Evolutionary conservation across 331 rosid genomes (phyloP).

Genomic region (Rosa hybrid): DNA sequence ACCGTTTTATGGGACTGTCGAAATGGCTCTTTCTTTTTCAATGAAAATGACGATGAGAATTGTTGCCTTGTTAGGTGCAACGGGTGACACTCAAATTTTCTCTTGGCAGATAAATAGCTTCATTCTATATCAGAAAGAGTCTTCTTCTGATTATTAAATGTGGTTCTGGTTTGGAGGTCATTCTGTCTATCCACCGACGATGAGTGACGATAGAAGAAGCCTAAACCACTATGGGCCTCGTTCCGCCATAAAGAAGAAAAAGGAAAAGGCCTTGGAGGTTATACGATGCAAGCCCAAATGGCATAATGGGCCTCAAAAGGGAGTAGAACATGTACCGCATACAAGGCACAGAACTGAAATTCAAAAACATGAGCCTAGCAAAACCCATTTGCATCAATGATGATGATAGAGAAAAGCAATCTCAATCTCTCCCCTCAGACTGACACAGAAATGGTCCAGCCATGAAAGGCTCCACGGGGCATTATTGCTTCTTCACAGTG

Average conservation of each 20-base stretch:
- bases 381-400: neutral
- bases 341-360: neutral
- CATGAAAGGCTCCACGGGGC: conserved; percentile 14
- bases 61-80: neutral
- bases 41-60: neutral
- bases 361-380: neutral
- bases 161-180: too few species aligned
- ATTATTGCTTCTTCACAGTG: conserved; percentile 47
- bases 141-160: too few species aligned
- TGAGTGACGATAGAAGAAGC: neutral
- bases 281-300: neutral
- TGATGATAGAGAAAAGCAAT: neutral
- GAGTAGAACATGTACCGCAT: neutral
- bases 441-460: conserved; percentile 12
- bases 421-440: neutral
- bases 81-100: neutral
- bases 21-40: neutral
- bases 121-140: too few species aligned
- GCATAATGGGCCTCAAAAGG: neutral
- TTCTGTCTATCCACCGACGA: too few species aligned
- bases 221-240: neutral
- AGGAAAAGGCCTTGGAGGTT: neutral
- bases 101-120: neutral
- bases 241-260: neutral
- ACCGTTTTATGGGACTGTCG: neutral